phyloP scores from a whole-genome alignment of 768 basidiomycete genomes.

The Suillus variegatus region DNA sequence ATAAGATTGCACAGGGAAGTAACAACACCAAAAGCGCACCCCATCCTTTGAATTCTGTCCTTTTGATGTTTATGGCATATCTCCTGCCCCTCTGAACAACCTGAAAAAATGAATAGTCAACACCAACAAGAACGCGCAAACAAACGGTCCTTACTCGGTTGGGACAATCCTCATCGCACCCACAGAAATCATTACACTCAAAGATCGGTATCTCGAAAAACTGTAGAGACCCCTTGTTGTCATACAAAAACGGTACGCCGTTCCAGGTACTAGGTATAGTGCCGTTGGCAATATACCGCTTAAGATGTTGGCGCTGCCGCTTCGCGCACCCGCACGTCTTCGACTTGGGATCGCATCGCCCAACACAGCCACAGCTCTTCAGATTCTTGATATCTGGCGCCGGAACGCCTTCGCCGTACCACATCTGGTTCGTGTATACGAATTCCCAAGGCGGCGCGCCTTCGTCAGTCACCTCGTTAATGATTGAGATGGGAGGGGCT shows the following conservation, averaged over 20 bases:
- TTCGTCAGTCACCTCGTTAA: constrained; percentile 67
- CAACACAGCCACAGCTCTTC: constrained; percentile 73
- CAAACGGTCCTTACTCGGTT: constrained; percentile 62
- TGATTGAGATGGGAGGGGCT: constrained; percentile 66
- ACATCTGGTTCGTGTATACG: constrained; percentile 81
- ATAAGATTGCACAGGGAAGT: not conserved
- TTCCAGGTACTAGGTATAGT: constrained; percentile 34
- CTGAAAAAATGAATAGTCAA: constrained; percentile 36
- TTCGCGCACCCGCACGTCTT: constrained; percentile 69
- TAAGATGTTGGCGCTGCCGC: constrained; percentile 47
- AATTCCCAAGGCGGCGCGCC: constrained; percentile 85
- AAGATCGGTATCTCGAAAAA: constrained; percentile 62
- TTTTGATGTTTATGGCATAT: constrained; percentile 59
- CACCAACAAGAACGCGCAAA: not conserved
- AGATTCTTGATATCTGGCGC: constrained; percentile 60
- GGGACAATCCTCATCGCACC: constrained; percentile 76
- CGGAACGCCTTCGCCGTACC: constrained; percentile 69
- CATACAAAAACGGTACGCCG: constrained; percentile 67
- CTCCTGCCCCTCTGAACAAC: constrained; percentile 83
- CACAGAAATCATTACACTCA: constrained; percentile 84
- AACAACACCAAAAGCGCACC: constrained; percentile 44
- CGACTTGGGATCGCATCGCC: constrained; percentile 74
- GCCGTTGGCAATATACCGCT: constrained; percentile 19
- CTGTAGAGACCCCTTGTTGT: constrained; percentile 57
- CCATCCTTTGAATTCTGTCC: constrained; percentile 84